phyloP scores from a whole-genome alignment of 371 early-diverging fungal genomes.

The Syncephalastrum contaminatum region DNA sequence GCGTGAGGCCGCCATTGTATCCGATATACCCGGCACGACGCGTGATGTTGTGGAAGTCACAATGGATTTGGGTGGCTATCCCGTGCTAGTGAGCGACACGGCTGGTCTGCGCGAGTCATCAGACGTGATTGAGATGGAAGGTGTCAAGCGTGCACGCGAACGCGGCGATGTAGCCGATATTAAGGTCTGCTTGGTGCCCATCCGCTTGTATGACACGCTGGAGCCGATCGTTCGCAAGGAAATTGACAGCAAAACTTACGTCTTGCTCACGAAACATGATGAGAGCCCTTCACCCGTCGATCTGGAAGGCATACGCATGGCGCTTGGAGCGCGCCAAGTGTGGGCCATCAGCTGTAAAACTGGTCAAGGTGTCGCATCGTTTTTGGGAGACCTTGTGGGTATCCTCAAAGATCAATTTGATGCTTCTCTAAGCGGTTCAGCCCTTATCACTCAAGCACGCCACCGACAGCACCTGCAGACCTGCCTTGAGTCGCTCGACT shows the following conservation, averaged over 20 bases:
- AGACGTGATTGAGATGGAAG: slow-evolving; percentile 74
- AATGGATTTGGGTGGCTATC: slow-evolving; percentile 75
- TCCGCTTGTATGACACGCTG: slow-evolving; percentile 15
- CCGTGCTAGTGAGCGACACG: slow-evolving; percentile 74
- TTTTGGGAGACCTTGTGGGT: slow-evolving; percentile 53
- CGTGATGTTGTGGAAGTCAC: slow-evolving; percentile 77
- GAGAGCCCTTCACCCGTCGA: slow-evolving; percentile 1
- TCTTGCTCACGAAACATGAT: slow-evolving; percentile 73
- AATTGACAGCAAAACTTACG: slow-evolving; percentile 57
- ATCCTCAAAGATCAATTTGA: slow-evolving; percentile 61
- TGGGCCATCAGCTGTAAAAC: slow-evolving; percentile 67
- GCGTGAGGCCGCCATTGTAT: slow-evolving; percentile 81
- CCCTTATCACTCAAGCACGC: slow-evolving; percentile 70
- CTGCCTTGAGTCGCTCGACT: slow-evolving; percentile 54
- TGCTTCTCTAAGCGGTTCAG: slow-evolving; percentile 32
- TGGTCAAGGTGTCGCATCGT: slow-evolving; percentile 55
- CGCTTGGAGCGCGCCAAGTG: slow-evolving; percentile 20
- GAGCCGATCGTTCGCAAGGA: slow-evolving; percentile 45
- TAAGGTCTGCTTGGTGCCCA: slow-evolving; percentile 50
- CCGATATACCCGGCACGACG: slow-evolving; percentile 79
- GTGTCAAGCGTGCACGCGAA: slow-evolving; percentile 64
- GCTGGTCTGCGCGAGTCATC: slow-evolving; percentile 70
- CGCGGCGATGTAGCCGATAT: slow-evolving; percentile 48
- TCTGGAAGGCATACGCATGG: slow-evolving; percentile 1
- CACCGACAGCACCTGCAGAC: slow-evolving; percentile 68